Conservation (phyloP, 306 rosid genomes). For the Citrullus colocynthis region DNA sequence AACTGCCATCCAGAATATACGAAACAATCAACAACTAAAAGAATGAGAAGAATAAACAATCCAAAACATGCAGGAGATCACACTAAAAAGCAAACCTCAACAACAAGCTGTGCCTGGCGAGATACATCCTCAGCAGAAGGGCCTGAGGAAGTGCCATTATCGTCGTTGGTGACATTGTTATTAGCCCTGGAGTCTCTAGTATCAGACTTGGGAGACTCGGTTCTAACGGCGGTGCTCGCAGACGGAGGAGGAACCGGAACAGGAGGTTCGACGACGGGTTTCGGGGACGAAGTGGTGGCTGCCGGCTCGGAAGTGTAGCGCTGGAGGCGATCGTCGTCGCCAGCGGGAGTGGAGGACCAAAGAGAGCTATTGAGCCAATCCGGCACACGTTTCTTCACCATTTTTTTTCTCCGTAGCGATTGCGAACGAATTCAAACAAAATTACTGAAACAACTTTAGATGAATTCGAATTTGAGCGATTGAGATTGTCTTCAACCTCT, state of each 20-base stretch:
- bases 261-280: slow-evolving; percentile 29
- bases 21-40: not conserved
- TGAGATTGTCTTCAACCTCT: not conserved
- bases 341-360: slow-evolving; percentile 49
- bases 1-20: slow-evolving; percentile 25
- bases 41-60: not conserved
- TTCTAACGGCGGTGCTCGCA: slow-evolving; percentile 10
- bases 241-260: slow-evolving; percentile 36
- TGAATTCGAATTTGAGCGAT: not conserved
- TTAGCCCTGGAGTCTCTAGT: slow-evolving; percentile 20
- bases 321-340: slow-evolving; percentile 26
- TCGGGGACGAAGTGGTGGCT: slow-evolving; percentile 10
- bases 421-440: not conserved
- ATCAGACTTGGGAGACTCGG: slow-evolving; percentile 30
- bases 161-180: slow-evolving; percentile 4
- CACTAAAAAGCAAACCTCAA: slow-evolving; percentile 38
- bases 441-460: not conserved
- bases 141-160: slow-evolving; percentile 17
- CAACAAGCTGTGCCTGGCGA: slow-evolving; percentile 69
- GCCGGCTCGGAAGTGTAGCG: slow-evolving; percentile 30
- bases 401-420: not conserved
- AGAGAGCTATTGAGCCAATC: slow-evolving; percentile 98
- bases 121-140: slow-evolving; percentile 53
- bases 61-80: not conserved
- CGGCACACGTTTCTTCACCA: slow-evolving; percentile 81